Conservation (phyloP, 2,329 filamentous ascomycete species). For the Aureobasidium melanogenum region DNA sequence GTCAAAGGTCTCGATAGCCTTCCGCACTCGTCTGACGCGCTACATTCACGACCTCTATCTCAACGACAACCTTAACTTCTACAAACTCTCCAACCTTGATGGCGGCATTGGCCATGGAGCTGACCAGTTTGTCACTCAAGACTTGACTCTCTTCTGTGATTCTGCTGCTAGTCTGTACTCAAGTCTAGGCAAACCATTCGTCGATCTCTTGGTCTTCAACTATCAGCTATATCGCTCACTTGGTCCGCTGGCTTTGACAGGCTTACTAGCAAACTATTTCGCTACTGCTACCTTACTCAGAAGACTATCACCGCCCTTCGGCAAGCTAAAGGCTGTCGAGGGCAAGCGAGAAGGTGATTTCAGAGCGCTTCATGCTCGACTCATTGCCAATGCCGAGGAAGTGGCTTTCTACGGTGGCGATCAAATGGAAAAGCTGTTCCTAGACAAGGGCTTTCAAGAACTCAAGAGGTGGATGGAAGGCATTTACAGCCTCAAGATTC, state of each 20-base stretch:
- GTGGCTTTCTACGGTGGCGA: conserved; percentile 96
- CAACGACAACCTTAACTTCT: conserved; percentile 91
- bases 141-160: conserved; percentile 89
- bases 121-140: conserved; percentile 96
- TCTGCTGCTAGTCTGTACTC: conserved; percentile 90
- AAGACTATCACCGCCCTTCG: conserved; percentile 85
- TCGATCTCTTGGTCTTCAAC: conserved; percentile 97
- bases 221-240: conserved; percentile 91
- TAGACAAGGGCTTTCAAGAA: conserved; percentile 86
- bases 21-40: conserved; percentile 84
- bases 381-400: conserved; percentile 96
- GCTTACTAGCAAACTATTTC: conserved; percentile 86
- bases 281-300: conserved; percentile 84
- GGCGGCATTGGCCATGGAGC: conserved; percentile 85
- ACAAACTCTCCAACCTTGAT: conserved; percentile 87
- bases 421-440: conserved; percentile 86
- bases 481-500: conserved; percentile 94
- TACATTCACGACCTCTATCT: conserved; percentile 98
- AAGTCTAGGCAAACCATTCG: conserved; percentile 90
- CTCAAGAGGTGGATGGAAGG: conserved; percentile 96
- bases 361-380: conserved; percentile 75
- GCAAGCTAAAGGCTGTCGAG: conserved; percentile 92
- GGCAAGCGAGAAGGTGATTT: conserved; percentile 94
- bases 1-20: conserved; percentile 95
- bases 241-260: conserved; percentile 77